Conservation (phyloP, 495 filamentous ascomycete genomes). For the Neurospora terricola region DNA sequence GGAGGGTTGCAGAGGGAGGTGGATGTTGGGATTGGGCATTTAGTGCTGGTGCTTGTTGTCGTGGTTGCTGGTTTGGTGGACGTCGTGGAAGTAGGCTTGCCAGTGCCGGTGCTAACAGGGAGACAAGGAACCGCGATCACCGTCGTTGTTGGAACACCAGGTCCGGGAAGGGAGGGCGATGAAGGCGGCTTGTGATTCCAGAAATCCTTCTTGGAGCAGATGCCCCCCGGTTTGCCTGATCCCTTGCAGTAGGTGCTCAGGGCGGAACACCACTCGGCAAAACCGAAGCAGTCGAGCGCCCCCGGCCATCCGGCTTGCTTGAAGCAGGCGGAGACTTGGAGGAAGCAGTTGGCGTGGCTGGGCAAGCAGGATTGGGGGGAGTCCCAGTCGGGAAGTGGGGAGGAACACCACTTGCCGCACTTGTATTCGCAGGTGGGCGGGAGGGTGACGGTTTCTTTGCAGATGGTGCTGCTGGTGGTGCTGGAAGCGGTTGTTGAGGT, state of each 20-base stretch:
- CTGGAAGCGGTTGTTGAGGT: slow-evolving; percentile 11
- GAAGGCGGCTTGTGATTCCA: slow-evolving; percentile 27
- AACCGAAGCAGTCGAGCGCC: slow-evolving; percentile 34
- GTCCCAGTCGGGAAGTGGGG: slow-evolving; percentile 35
- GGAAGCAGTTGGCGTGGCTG: slow-evolving; percentile 26
- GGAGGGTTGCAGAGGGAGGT: slow-evolving; percentile 38
- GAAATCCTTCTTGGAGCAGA: slow-evolving; percentile 17
- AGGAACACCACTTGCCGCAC: slow-evolving; percentile 41
- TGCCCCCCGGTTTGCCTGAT: slow-evolving; percentile 5
- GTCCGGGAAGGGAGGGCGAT: neutral
- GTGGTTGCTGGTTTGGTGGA: slow-evolving; percentile 1
- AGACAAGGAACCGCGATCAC: slow-evolving; percentile 23
- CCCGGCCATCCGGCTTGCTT: slow-evolving; percentile 35
- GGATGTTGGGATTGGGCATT: slow-evolving; percentile 31
- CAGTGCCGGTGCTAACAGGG: slow-evolving; percentile 23
- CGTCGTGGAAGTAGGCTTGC: slow-evolving; percentile 13
- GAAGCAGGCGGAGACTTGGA: slow-evolving; percentile 41
- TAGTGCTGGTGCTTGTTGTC: slow-evolving; percentile 8
- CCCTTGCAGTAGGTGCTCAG: slow-evolving; percentile 29
- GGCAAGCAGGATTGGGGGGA: slow-evolving; percentile 25
- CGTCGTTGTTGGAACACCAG: slow-evolving; percentile 14
- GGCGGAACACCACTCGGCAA: slow-evolving; percentile 30
- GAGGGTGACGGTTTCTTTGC: slow-evolving; percentile 28
- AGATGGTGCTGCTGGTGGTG: slow-evolving; percentile 32
- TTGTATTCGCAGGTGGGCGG: slow-evolving; percentile 39